Base-by-base conservation (phyloP, 176 grass and related monocot species). In the Hordeum marinum region DNA sequence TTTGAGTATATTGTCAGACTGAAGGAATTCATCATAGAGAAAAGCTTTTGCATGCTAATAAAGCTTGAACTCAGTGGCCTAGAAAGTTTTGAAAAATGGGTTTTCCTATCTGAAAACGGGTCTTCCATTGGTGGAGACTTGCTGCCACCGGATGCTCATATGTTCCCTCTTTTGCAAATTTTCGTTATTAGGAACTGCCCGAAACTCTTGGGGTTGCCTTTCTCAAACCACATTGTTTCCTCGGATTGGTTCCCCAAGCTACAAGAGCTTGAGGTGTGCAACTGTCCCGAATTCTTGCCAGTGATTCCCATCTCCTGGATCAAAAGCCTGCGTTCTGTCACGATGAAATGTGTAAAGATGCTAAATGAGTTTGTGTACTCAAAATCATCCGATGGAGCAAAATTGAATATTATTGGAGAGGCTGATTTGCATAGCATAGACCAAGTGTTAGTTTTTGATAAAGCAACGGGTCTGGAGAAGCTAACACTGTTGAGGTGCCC, bases 351-450 rank as follows among this genome's bases (percentile, higher is more conserved):
- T 6, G 5, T 58, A 11, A 68, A 21, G 9, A 1, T 39, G 6
- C 40, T 27, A 11, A 0, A 0, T 2, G 0, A 3, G 0, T 7
- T 82, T 7, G 0, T 0, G 13, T 61, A 39, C 14, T 36, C 3
- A 4, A 7, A 59, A 23, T 24, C 1, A 24, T n/a, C 17, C 0
- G 0, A 1, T 20, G 31, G 50, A 20, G 15, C 0, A 7, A 0
- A 55, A 20, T 7, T 42, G 4, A 11, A 25, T 2, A 46, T 74
- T 9, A 0, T 1, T 0, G 69, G 15, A 2, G 3, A 18, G 1
- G 0, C 1, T 32, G n/a, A 5, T 82, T 0, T 7, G 9, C 23
- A 32, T 4, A 20, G 10, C 4, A 2, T 21, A 2, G 39, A 62
- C 0, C 46, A 34, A 1, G 4, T 36, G 29, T 7, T 82, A 3